phyloP scores from a whole-genome alignment of 169 alveolate species.

The Amoebophrya sp. region DNA sequence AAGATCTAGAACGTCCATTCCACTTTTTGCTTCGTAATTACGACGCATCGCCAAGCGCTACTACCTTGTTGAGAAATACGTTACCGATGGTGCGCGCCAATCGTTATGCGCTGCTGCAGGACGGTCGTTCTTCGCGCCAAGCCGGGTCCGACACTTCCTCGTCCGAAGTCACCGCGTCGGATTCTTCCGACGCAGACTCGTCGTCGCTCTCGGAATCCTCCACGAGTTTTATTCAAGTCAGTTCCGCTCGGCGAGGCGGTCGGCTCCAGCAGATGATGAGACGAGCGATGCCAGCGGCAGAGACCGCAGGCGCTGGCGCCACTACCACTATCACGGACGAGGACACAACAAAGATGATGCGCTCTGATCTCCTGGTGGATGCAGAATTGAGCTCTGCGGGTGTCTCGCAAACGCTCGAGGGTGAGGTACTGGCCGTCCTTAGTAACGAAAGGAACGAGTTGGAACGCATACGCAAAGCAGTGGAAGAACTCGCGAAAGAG shows the following conservation, averaged over 20 bases:
- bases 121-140: background rate
- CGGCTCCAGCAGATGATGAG: background rate
- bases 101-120: constrained; percentile 4
- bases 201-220: constrained; percentile 12
- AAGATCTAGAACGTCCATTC: no score
- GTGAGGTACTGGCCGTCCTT: background rate
- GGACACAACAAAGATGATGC: background rate
- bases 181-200: background rate
- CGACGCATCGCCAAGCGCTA: no score
- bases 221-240: background rate
- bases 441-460: background rate
- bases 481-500: background rate
- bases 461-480: background rate
- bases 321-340: background rate
- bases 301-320: background rate
- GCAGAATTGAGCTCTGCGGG: background rate
- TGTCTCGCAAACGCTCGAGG: background rate
- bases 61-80: no score
- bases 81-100: constrained; percentile 1
- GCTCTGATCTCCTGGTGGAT: no score
- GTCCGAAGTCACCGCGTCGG: background rate
- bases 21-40: no score
- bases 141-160: background rate
- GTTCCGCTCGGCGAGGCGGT: background rate
- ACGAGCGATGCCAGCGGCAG: background rate